Evolutionary conservation across 805 yeast genomes (phyloP), one percentile per base, ranked within the genome.

Genomic region (Saccharomycopsis amapae): DNA sequence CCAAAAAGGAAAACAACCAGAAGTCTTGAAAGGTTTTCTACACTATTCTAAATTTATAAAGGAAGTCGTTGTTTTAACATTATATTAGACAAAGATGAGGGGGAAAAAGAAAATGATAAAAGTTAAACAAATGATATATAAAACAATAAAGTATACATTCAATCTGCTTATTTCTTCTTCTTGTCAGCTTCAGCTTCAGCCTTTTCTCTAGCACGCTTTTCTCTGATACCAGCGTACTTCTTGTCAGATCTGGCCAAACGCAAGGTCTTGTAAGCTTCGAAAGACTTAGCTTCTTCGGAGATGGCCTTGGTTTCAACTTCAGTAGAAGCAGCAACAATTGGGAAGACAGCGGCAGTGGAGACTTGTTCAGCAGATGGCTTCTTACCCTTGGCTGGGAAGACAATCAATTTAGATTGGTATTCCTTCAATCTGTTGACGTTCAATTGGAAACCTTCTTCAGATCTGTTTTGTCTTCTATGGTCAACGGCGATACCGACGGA

Each of bases 101-200:
- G 12, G 15, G 39, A 35, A 12, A 6, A 17, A 35, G 15, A 20
- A 35, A 35, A 12, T 6, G 5, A 12, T 5, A 38, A 38, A 6
- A 15, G 24, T 38, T 12, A 20, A 38, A 22, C 13, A 22, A 9
- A 22, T 35, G 5, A 10, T 12, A 7, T 9, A 22, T n/a, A 35
- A 35, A 35, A 6, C 33, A 22, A 35, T 33, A 44, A 24, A 41
- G 18, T 44, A 15, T 15, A 13, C 19, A n/a, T n/a, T 19, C 17
- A 40, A 34, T 25, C 28, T 31, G 40, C 53, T 44, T 50, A 50
- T 81, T 85, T 87, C 82, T 87, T 87, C 89, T 89, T 89, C 90
- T 89, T 89, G 67, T 88, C 96, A 76, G 85, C 95, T 78, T 89
- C 98, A 71, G 97, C 97, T 77, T 87, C 97, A 71, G 96, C 97